Percentiles rank a stretch among this genome's conserved stretches.
phyloP scores from a whole-genome alignment of 257 asterid species.

The Rhazya stricta region DNA sequence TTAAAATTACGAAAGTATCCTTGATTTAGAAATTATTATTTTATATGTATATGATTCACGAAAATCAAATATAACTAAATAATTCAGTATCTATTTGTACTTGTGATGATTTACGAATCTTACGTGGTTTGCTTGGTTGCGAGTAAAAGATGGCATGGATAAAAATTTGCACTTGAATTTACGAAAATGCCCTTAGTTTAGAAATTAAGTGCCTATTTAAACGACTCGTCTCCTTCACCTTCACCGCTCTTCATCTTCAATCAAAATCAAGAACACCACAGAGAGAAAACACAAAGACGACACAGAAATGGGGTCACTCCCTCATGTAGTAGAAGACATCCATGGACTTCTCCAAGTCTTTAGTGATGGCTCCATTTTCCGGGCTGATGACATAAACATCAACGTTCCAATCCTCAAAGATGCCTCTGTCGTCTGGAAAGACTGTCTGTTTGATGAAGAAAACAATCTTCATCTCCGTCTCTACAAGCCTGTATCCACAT shows the following conservation, averaged over 20 bases:
- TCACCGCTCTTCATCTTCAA: neutral
- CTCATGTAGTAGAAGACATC: slow-evolving; percentile 9
- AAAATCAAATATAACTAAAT: too few relatives aligned
- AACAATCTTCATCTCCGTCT: slow-evolving; percentile 54
- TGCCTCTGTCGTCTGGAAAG: slow-evolving; percentile 66
- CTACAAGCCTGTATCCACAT: slow-evolving; percentile 9
- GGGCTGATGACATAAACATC: neutral
- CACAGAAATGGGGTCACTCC: slow-evolving; percentile 16
- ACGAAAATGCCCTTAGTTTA: neutral
- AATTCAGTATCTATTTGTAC: too few relatives aligned
- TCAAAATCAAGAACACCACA: neutral
- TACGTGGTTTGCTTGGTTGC: too few relatives aligned
- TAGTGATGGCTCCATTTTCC: slow-evolving; percentile 15
- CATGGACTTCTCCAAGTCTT: slow-evolving; percentile 11
- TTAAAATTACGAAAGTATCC: too few relatives aligned
- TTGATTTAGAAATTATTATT: too few relatives aligned
- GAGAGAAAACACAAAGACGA: neutral
- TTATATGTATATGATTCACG: too few relatives aligned
- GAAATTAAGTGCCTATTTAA: neutral
- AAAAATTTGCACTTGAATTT: neutral
- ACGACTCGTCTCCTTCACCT: neutral
- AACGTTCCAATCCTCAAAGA: slow-evolving; percentile 44
- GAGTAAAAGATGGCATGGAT: too few relatives aligned
- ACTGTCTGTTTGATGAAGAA: slow-evolving; percentile 31
- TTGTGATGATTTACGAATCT: too few relatives aligned